Percentiles rank a stretch among this genome's conserved stretches.
These are phyloP conservation scores for Vitis amurensis DNA, from an alignment of 164 flowering plant genomes.

Conservation along the genomic window DNA sequence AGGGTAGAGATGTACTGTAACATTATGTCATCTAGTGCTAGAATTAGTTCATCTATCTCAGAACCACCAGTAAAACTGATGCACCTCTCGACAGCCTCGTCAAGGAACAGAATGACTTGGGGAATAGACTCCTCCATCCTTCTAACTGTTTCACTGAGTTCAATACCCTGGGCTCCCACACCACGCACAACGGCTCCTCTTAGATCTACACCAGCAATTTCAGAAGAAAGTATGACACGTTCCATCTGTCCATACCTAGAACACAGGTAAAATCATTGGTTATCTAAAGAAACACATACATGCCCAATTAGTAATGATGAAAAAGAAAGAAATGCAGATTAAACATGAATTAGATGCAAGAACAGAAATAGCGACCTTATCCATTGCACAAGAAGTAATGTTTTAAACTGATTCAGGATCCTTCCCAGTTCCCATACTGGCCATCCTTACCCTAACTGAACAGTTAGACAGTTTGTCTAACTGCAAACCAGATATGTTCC, in stretches of 20 bases:
- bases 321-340: neutral
- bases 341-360: no score
- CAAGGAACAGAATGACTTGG: conserved; percentile 87
- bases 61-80: conserved; percentile 97
- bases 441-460: no score
- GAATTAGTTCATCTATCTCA: conserved; percentile 93
- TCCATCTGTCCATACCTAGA: conserved; percentile 96
- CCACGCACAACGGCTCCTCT: conserved; percentile 93
- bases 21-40: conserved; percentile 87
- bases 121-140: conserved; percentile 99
- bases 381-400: no score
- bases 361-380: no score
- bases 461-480: no score
- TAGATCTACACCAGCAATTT: conserved; percentile 78
- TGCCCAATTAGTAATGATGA: neutral
- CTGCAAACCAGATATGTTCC: no score
- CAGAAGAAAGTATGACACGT: conserved; percentile 90
- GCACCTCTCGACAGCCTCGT: conserved; percentile 97
- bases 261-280: conserved; percentile 7
- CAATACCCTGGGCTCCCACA: conserved; percentile 95
- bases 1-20: conserved; percentile 81
- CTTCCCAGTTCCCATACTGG: no score
- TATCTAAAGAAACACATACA: neutral
- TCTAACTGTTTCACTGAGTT: conserved; percentile 96
- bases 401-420: no score